Evolutionary conservation across 805 yeast genomes (phyloP), one percentile per base, ranked within the genome.

Genomic region (Wickerhamiella azymoides): DNA sequence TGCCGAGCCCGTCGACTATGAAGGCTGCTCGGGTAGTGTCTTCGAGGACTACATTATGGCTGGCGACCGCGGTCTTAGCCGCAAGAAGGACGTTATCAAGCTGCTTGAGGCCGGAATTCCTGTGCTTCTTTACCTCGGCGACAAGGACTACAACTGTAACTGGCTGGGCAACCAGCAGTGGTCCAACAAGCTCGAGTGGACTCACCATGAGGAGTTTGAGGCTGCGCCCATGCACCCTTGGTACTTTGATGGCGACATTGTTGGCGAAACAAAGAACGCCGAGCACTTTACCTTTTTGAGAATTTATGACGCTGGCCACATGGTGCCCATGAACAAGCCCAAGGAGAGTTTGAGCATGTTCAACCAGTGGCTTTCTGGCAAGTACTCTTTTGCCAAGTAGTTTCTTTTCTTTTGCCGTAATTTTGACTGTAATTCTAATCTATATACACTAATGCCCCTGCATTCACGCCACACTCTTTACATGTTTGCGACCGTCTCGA

Each of bases 161-260:
- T 88, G 96, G 96, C 73, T 89, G 58, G 97, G 96, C 52, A 86
- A 86, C 63, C 75, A 77, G 58, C 92, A 81, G 13, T 84, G 95
- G 94, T 70, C 89, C 32, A 71, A 82, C 59, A 47, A 57, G 25
- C 71, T 85, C 46, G 82, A 81, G 57, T 82, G 84, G 83, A 62
- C 70, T 24, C 74, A 74, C 35, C 64, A 70, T 37, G 72, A 71
- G 28, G 73, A 70, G 47, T 83, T 77, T 61, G 68, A 67, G 54
- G 56, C 63, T 27, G 70, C 59, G 62, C 53, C 54, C 13, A 46
- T 54, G 42, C 48, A 51, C 48, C 56, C 57, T 45, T 67, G 69
- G 70, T 46, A 49, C n/a, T 62, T 64, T 5, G 73, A 70, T 38
- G 69, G 70, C 45, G 62, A 66, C 51, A 66, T 67, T 49, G 60